Evolutionary conservation across 192 early-diverging fungal genomes (phyloP), one percentile per base, ranked within the genome.

Genomic region (Diversispora epigaea): DNA sequence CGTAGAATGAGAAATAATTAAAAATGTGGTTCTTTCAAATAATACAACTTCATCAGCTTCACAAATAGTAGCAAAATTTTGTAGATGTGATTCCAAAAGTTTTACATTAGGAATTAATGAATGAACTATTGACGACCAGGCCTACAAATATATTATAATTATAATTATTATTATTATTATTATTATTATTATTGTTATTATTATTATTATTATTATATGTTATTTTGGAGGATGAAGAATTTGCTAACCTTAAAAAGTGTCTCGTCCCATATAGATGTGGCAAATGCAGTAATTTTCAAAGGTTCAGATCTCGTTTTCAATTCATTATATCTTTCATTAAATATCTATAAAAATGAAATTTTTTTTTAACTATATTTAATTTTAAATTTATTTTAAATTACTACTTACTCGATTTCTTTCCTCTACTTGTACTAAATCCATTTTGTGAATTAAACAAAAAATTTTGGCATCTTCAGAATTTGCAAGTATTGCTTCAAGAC

Each of bases 41-140:
- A 99, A 80, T 3, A 96, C 93, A 39, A 99, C 93, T 79, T 99
- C 96, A 55, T 94, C 88, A 0, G 96, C 96, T 62, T 98, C 97
- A 71, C 94, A 93, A 76, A 95, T 85, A 39, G 76, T 72, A 73
- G 91, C 88, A 76, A 99, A 98, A 50, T 86, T 88, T 61, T 88
- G 79, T 67, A 99, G 82, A 67, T 95, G 89, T 7, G 79, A 78
- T 83, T 97, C 93, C 32, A 99, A 86, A 4, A 82, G 76, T 41
- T 85, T 84, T 49, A 98, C 94, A 75, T 98, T 98, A 25, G 97
- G 97, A 22, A 99, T 95, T 72, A 99, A 86, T 19, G 90, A 92
- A 78, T 96, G 93, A 4, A 99, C 95, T 57, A 99, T 99, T 52
- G 92, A 87, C 47, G 96, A 98, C 97, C 97, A 99, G 4, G 96